Evolutionary conservation across 352 stramenopile species (phyloP).

Genomic region (Pythium aquatile): DNA sequence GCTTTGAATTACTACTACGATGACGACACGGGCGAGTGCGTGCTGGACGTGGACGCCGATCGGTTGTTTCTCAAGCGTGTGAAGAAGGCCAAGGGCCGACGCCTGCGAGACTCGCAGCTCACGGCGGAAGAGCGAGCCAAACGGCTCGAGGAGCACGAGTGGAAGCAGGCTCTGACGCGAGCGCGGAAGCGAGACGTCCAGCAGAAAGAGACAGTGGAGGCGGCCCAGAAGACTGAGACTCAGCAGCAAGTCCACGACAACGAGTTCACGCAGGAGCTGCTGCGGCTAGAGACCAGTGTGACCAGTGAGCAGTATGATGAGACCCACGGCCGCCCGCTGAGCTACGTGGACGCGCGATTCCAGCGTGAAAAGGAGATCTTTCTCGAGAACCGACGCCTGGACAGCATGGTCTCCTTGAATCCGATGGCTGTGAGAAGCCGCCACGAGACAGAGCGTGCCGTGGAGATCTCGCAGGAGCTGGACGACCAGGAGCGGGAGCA

Average conservation of each 20-base stretch:
- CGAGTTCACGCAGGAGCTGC: constrained; percentile 36
- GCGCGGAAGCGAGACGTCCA: constrained; percentile 37
- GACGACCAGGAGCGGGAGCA: constrained; percentile 56
- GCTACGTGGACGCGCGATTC: constrained; percentile 66
- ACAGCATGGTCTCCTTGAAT: constrained; percentile 43
- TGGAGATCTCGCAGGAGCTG: constrained; percentile 37
- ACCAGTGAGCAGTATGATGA: constrained; percentile 54
- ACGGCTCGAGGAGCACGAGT: constrained; percentile 58
- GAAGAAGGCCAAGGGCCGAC: constrained; percentile 2
- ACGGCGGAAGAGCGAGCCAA: constrained; percentile 25
- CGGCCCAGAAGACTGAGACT: constrained; percentile 22
- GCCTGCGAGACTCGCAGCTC: constrained; percentile 23
- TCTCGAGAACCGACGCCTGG: constrained; percentile 33
- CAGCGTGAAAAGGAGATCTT: constrained; percentile 58
- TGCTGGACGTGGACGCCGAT: constrained; percentile 52
- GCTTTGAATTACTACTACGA: constrained; percentile 71
- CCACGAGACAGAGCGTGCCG: constrained; percentile 45
- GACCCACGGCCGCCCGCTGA: constrained; percentile 34
- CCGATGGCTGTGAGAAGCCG: constrained; percentile 26
- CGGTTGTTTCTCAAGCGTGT: constrained; percentile 40
- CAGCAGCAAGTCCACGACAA: constrained; percentile 23
- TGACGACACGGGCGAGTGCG: constrained; percentile 56
- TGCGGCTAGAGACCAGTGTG: constrained; percentile 48
- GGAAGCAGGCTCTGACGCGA: constrained; percentile 56
- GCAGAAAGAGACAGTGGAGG: constrained; percentile 25